Base-by-base conservation (phyloP, 768 basidiomycete genomes). In the Mycena haematopus region DNA sequence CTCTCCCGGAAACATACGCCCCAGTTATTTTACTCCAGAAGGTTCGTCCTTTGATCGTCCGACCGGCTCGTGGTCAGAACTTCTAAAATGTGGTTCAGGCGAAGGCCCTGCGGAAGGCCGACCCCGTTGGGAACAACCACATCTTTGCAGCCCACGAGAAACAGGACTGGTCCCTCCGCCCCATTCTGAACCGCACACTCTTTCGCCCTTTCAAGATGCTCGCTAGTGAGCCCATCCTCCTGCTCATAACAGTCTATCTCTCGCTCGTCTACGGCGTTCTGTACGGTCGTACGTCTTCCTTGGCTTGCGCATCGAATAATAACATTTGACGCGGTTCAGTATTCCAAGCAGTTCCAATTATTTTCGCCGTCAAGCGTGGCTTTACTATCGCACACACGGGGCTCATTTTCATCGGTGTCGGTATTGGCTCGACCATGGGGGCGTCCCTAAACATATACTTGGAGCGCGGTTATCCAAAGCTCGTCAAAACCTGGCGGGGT, bases 1-100 rank as follows among this genome's bases (percentile, higher is more conserved):
- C 82, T 59, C 74, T 89, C 0, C 88, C 88, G 0, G 90, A 92
- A 74, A 90, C 90, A 8, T 91, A 86, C 65, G 85, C 83, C 0
- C 88, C 90, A 0, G 77, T 87, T 10, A 71, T 90, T 10, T 78
- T 90, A 6, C 74, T 76, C 19, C 73, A 78, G 52, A 84, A 83
- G 66, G 77, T 75, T 27, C 22, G 35, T 19, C 65, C 58, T 15
- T 31, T 27, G 25, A 6, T 27, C 25, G 19, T 19, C 19, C n/a
- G n/a, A n/a, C n/a, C n/a, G n/a, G n/a, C n/a, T n/a, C n/a, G n/a
- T n/a, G n/a, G n/a, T n/a, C n/a, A n/a, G n/a, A n/a, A n/a, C n/a
- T n/a, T n/a, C n/a, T n/a, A n/a, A n/a, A 42, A 49, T 19, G 36
- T 11, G 36, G 55, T 56, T 68, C 22, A 77, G 77, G 86, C 82